Percentiles rank a stretch among this genome's conserved stretches.
Conservation (phyloP, 1,284 basidiomycete genomes). For the Sanguinoderma infundibulare region DNA sequence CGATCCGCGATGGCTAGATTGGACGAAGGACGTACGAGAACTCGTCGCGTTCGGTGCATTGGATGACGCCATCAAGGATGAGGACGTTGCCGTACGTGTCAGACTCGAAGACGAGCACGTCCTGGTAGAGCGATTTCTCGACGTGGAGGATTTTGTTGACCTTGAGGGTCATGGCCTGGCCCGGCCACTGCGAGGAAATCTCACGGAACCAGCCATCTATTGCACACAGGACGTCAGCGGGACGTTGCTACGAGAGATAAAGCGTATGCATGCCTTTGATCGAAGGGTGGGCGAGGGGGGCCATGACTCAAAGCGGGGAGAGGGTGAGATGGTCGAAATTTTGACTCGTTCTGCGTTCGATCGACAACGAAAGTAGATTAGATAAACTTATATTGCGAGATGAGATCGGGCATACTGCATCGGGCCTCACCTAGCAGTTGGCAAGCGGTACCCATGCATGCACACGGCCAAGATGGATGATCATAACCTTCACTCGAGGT, state of each 20-base stretch:
- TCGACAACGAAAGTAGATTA: neutral
- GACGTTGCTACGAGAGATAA: too few relatives aligned
- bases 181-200: slow-evolving; percentile 97
- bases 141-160: slow-evolving; percentile 96
- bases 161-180: slow-evolving; percentile 93
- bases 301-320: slow-evolving; percentile 32
- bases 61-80: slow-evolving; percentile 94
- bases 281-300: slow-evolving; percentile 42
- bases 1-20: neutral
- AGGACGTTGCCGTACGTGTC: slow-evolving; percentile 96
- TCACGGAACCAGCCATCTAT: slow-evolving; percentile 98
- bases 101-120: slow-evolving; percentile 95
- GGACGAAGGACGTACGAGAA: slow-evolving; percentile 78
- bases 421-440: too few relatives aligned
- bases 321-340: slow-evolving; percentile 11
- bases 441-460: too few relatives aligned
- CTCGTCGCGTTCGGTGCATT: slow-evolving; percentile 97
- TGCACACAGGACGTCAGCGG: neutral
- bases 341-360: neutral
- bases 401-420: neutral
- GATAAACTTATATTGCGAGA: neutral
- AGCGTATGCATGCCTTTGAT: slow-evolving; percentile 39
- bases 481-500: too few relatives aligned
- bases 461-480: too few relatives aligned
- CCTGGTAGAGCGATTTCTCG: slow-evolving; percentile 93